These are phyloP conservation scores for Phylloporus arenicola DNA, from an alignment of 768 basidiomycete species.

Conservation along the genomic window DNA sequence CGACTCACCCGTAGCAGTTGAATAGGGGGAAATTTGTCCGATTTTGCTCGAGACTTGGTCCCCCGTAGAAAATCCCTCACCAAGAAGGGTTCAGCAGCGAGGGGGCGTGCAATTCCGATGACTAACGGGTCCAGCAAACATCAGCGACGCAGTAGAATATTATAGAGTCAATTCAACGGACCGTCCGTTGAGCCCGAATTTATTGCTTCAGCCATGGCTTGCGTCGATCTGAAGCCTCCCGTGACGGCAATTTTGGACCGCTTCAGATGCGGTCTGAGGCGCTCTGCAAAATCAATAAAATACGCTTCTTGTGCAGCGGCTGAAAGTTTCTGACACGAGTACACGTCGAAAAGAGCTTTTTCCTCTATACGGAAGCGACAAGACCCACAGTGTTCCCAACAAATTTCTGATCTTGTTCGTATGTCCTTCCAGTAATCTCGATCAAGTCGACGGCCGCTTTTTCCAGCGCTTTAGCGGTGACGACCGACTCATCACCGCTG, in stretches of 20 bases:
- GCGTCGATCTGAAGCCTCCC: constrained; percentile 27
- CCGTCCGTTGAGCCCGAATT: constrained; percentile 20
- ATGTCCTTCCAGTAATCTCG: constrained; percentile 38
- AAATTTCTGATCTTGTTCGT: constrained; percentile 20
- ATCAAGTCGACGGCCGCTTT: constrained; percentile 34
- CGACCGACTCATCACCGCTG: constrained; percentile 27
- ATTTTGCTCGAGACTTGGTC: constrained; percentile 18
- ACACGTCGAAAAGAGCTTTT: not conserved
- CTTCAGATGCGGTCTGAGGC: constrained; percentile 20
- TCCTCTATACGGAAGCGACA: not conserved
- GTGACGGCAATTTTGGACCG: constrained; percentile 27
- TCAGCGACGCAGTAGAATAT: not conserved
- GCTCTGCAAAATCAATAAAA: constrained; percentile 29
- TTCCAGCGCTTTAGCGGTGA: constrained; percentile 31
- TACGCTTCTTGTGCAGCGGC: constrained; percentile 22
- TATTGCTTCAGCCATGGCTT: constrained; percentile 28
- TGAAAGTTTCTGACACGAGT: constrained; percentile 8
- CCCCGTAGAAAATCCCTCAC: constrained; percentile 27
- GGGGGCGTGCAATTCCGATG: constrained; percentile 27
- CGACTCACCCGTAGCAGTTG: constrained; percentile 28
- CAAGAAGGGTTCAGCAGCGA: constrained; percentile 28
- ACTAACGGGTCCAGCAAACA: constrained; percentile 10
- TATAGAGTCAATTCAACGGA: constrained; percentile 8
- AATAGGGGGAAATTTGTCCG: constrained; percentile 34
- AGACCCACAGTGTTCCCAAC: constrained; percentile 9